Evolutionary conservation across 169 alveolate genomes (phyloP), one percentile per base, ranked within the genome.

Genomic region (Cryptosporidium felis): DNA sequence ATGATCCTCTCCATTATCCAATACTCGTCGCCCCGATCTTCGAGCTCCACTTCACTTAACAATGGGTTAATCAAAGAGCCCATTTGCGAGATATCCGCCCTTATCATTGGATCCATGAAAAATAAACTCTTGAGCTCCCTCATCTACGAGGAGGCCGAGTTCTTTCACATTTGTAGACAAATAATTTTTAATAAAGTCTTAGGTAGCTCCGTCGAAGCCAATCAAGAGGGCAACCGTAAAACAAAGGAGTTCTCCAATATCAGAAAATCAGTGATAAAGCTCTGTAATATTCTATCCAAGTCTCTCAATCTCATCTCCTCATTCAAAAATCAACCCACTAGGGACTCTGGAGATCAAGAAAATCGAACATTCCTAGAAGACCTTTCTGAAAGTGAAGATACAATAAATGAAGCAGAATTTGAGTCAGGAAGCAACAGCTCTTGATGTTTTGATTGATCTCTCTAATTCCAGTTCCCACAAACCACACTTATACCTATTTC

Each of bases 21-120:
- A 3, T 36, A 49, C 32, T 49, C 67, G 2, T 26, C 85, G 8
- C 5, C 12, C 1, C 38, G 49, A 3, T 65, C 81, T n/a, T 14
- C 21, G 47, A 65, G 81, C 45, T 65, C 81, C 23, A 65, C 4
- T 10, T 14, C 41, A 1, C 10, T 74, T 1, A 5, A 74, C 28
- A 74, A 74, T 53, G 85, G 85, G 3, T 5, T 36, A 5, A 5
- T 28, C n/a, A 74, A 74, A 45, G 32, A 34, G 9, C 49, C 49
- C 2, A 21, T 74, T 6, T 74, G 85, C 38, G 14, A 53, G 10
- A 16, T 74, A 8, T 74, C 85, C 6, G 74, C 44, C 1, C 14
- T 18, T 14, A 34, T 65, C 16, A 38, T 65, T 30, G 14, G n/a
- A n/a, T 44, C 47, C 26, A 30, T 45, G 51, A n/a, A 21, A 10